These are phyloP conservation scores for Hypoxylon fragiforme DNA, from an alignment of 495 filamentous ascomycete species.

Conservation along the genomic window DNA sequence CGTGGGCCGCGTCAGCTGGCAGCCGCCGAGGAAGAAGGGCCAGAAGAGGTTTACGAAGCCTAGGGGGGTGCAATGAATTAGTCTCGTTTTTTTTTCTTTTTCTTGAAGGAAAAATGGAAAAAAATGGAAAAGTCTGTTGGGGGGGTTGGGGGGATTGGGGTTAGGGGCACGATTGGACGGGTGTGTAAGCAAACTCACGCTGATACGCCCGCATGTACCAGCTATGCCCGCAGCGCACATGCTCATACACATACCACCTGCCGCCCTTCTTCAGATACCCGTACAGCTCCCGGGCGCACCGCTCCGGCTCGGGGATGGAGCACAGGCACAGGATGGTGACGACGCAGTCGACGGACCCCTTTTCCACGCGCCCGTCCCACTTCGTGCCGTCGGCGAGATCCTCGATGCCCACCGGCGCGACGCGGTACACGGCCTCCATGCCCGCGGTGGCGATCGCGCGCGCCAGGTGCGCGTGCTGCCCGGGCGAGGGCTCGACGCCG, in stretches of 20 bases:
- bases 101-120: too few species aligned
- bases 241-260: slow-evolving; percentile 70
- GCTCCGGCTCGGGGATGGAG: slow-evolving; percentile 65
- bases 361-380: slow-evolving; percentile 48
- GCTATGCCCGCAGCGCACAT: slow-evolving; percentile 58
- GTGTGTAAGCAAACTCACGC: slow-evolving; percentile 43
- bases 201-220: slow-evolving; percentile 53
- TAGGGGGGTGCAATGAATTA: slow-evolving; percentile 7
- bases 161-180: too few species aligned
- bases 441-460: slow-evolving; percentile 51
- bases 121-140: too few species aligned
- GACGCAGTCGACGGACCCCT: slow-evolving; percentile 66
- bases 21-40: slow-evolving; percentile 62
- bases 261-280: slow-evolving; percentile 67
- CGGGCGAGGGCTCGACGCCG: slow-evolving; percentile 67
- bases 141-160: too few species aligned
- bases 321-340: slow-evolving; percentile 73
- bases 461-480: slow-evolving; percentile 56
- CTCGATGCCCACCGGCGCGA: slow-evolving; percentile 65
- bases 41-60: slow-evolving; percentile 52
- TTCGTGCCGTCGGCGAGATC: slow-evolving; percentile 49
- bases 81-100: background rate
- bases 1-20: slow-evolving; percentile 60
- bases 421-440: slow-evolving; percentile 62
- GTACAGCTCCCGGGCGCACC: slow-evolving; percentile 62